A percentile compares a stretch with the other conserved stretches of the same genome.
These are phyloP conservation scores for Begonia fuchsioides DNA, from an alignment of 306 rosid genomes.

Conservation along the genomic window DNA sequence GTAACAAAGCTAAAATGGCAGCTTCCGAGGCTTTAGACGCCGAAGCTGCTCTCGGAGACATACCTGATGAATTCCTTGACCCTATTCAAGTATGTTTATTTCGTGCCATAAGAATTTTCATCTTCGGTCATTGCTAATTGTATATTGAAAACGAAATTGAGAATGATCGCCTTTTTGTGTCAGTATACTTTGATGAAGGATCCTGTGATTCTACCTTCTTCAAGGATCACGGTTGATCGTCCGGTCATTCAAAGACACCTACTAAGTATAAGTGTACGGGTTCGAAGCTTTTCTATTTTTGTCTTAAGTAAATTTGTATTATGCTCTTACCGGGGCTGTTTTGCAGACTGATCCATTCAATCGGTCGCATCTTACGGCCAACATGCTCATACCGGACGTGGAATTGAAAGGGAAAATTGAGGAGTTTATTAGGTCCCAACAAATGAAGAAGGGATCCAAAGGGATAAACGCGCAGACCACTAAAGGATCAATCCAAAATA, in stretches of 20 bases:
- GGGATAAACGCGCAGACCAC: slow-evolving; percentile 30
- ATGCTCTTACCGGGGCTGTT: slow-evolving; percentile 9
- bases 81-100: slow-evolving; percentile 70
- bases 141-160: not conserved
- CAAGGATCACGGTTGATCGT: slow-evolving; percentile 78
- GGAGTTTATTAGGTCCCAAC: slow-evolving; percentile 64
- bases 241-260: slow-evolving; percentile 97
- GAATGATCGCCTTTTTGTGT: slow-evolving; percentile 5
- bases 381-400: slow-evolving; percentile 65
- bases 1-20: slow-evolving; percentile 78
- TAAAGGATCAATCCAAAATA: slow-evolving; percentile 66
- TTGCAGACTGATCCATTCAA: slow-evolving; percentile 91
- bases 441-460: slow-evolving; percentile 45
- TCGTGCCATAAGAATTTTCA: not conserved
- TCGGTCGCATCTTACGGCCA: slow-evolving; percentile 83
- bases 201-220: slow-evolving; percentile 96
- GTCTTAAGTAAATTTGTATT: not conserved
- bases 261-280: slow-evolving; percentile 65
- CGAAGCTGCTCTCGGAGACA: slow-evolving; percentile 89
- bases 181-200: slow-evolving; percentile 98
- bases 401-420: slow-evolving; percentile 64
- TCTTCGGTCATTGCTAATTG: not conserved
- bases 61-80: slow-evolving; percentile 99
- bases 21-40: slow-evolving; percentile 92
- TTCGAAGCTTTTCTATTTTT: not conserved